Base-by-base conservation (phyloP, 345 rosid species). In the Kandelia obovata region DNA sequence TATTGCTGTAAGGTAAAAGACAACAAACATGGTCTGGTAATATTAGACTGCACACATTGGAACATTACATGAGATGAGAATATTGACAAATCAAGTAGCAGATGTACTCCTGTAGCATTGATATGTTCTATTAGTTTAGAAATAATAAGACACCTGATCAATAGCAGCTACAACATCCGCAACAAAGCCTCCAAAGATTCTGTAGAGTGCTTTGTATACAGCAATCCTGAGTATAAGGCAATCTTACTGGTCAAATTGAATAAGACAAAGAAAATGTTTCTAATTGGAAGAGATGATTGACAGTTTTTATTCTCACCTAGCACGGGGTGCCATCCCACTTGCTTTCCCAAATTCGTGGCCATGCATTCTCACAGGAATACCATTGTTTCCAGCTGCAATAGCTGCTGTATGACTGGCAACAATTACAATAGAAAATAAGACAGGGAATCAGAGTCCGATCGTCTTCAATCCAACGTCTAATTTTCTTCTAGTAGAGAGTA, bases 321-420 rank as follows among this genome's bases (percentile, higher is more conserved):
- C 96, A 76, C 99, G 94, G 58, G 99, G 99, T 80, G 99, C 99
- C 99, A 95, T 95, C 56, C 99, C 99, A 26, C 99, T 95, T 9
- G 99, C 99, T 87, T 85, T 95, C 53, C 99, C 99, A 80, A 92
- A 95, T 71, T 95, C 99, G 83, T 95, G 84, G 70, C 99, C 99
- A 28, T 84, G 82, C 79, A 92, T 69, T 82, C 91, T 88, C 81
- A 95, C 96, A 5, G 96, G 96, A 72, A 95, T 89, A 63, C 99
- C 99, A 81, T 95, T 95, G 71, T 92, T 92, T 72, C 99, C 99
- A 55, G 99, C 99, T 56, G 99, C 99, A 71, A 95, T 95, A 62
- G 98, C 91, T 73, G 99, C 99, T 65, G 96, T 95, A 69, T 95
- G 99, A 86, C 99, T 95, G 88, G 61, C 51, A 73, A 35, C 59